Conservation (phyloP, 1,139 yeast genomes). For the Scheffersomyces lignicola region DNA sequence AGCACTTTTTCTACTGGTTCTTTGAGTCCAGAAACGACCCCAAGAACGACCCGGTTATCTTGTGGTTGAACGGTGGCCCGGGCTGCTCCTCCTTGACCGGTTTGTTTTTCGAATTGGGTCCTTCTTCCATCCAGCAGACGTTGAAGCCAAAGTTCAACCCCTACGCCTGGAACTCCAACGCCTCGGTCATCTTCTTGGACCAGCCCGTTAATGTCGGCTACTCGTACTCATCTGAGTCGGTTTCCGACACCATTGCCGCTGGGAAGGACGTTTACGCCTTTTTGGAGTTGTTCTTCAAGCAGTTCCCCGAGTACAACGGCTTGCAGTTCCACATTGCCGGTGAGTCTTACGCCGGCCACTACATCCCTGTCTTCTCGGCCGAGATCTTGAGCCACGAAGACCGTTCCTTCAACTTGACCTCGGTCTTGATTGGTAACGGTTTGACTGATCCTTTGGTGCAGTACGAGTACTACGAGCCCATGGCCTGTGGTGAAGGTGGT, state of each 20-base stretch:
- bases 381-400: constrained; percentile 79
- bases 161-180: constrained; percentile 44
- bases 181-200: constrained; percentile 46
- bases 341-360: constrained; percentile 98
- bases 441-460: constrained; percentile 91
- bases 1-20: constrained; percentile 59
- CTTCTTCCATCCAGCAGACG: constrained; percentile 35
- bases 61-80: constrained; percentile 51
- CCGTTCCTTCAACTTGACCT: constrained; percentile 79
- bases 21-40: constrained; percentile 50
- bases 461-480: constrained; percentile 85
- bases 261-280: constrained; percentile 93
- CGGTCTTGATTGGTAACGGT: constrained; percentile 94
- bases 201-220: constrained; percentile 65
- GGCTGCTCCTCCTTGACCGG: constrained; percentile 48
- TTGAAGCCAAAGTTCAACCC: constrained; percentile 42
- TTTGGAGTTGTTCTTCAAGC: constrained; percentile 83
- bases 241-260: constrained; percentile 81
- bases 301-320: constrained; percentile 79
- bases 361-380: constrained; percentile 88
- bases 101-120: constrained; percentile 45
- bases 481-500: constrained; percentile 98
- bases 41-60: constrained; percentile 41
- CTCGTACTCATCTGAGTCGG: constrained; percentile 68
- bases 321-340: constrained; percentile 90